Evolutionary conservation across 2,329 filamentous ascomycete species (phyloP).

Genomic region (Alternaria arborescens): DNA sequence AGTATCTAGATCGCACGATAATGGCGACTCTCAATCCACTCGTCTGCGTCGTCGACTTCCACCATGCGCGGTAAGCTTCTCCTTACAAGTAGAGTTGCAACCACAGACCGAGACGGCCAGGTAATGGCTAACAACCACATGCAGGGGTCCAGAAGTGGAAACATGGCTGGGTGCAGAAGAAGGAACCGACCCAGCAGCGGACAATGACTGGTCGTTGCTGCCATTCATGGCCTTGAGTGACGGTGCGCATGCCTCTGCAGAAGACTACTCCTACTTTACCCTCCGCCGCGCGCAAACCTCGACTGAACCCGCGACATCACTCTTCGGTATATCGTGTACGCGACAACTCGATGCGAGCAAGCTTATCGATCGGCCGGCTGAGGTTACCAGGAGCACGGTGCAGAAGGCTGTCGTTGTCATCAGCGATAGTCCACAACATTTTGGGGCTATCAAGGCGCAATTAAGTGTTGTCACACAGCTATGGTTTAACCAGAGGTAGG

Average conservation of each 20-base stretch:
- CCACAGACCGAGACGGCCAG: background rate
- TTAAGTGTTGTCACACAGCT: slow-evolving; percentile 89
- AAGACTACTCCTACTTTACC: slow-evolving; percentile 99
- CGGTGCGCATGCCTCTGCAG: slow-evolving; percentile 88
- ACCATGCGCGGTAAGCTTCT: slow-evolving; percentile 57
- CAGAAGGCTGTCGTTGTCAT: slow-evolving; percentile 98
- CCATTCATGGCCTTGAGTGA: slow-evolving; percentile 98
- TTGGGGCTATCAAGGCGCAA: slow-evolving; percentile 89
- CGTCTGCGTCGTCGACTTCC: slow-evolving; percentile 63
- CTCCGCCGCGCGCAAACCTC: slow-evolving; percentile 67
- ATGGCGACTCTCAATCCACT: slow-evolving; percentile 54
- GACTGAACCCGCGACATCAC: slow-evolving; percentile 71
- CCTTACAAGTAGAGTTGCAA: slow-evolving; percentile 6
- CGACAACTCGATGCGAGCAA: slow-evolving; percentile 84
- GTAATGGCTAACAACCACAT: slow-evolving; percentile 9
- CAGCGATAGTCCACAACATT: slow-evolving; percentile 86
- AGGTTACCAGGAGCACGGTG: slow-evolving; percentile 96
- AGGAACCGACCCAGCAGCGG: slow-evolving; percentile 77
- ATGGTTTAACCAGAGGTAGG: slow-evolving; percentile 89
- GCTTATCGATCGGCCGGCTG: slow-evolving; percentile 79
- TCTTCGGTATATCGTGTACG: slow-evolving; percentile 96
- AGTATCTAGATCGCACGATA: slow-evolving; percentile 23
- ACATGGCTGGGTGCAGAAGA: slow-evolving; percentile 83
- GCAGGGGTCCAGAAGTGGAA: slow-evolving; percentile 88
- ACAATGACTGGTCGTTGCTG: slow-evolving; percentile 89